A percentile compares a stretch with the other conserved stretches of the same genome.
Evolutionary conservation across 177 flowering plant genomes (phyloP).

Genomic region (Vitis hybrid): DNA sequence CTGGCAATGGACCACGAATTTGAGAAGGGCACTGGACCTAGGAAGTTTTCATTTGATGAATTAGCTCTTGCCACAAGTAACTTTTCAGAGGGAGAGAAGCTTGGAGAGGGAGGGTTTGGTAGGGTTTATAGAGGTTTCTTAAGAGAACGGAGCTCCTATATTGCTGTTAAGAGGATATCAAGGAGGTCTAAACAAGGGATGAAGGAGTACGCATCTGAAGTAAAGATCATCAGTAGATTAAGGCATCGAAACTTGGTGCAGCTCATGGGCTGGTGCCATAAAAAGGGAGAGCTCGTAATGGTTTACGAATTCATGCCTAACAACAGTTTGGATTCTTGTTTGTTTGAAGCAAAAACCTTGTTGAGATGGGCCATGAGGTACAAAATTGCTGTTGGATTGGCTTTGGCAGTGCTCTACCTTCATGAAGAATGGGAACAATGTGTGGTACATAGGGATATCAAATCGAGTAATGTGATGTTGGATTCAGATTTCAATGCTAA

Average conservation of each 20-base stretch:
- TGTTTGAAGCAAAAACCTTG: slow-evolving; percentile 1
- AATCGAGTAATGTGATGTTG: slow-evolving; percentile 36
- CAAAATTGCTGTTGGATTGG: slow-evolving; percentile 27
- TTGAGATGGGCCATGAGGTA: slow-evolving; percentile 17
- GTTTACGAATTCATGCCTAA: slow-evolving; percentile 28
- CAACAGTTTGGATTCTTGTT: slow-evolving; percentile 19
- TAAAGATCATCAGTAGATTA: slow-evolving; percentile 14
- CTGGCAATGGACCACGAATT: no score
- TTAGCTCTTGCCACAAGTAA: no score
- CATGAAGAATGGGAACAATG: slow-evolving; percentile 34
- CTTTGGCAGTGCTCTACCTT: slow-evolving; percentile 31
- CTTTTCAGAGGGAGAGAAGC: no score
- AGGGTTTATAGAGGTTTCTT: slow-evolving; percentile 11
- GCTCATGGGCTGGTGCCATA: slow-evolving; percentile 21
- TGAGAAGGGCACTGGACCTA: no score
- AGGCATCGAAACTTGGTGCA: slow-evolving; percentile 17
- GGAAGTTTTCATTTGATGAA: no score
- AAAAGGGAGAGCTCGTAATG: slow-evolving; percentile 13
- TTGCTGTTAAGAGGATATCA: slow-evolving; percentile 16
- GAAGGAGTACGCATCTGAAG: slow-evolving; percentile 12
- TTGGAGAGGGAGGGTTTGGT: slow-evolving; percentile 5
- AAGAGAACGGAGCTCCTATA: not conserved
- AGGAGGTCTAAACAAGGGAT: slow-evolving; percentile 10
- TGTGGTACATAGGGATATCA: slow-evolving; percentile 36
- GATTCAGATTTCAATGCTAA: slow-evolving; percentile 34